Base-by-base conservation (phyloP, 306 rosid species). In the Medicago ruthenica region DNA sequence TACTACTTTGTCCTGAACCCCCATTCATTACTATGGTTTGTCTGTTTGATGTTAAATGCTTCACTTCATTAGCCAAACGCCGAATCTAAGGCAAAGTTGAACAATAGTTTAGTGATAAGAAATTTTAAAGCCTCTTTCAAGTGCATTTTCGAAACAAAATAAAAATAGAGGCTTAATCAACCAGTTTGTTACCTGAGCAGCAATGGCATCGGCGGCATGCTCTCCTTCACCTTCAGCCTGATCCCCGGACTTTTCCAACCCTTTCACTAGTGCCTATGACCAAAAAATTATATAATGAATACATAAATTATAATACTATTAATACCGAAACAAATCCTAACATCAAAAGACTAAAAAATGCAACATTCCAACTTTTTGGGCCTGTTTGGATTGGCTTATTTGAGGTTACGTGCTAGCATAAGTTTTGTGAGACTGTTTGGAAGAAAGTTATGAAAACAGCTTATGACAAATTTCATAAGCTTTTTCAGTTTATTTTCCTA, bases 21-120 rank as follows among this genome's bases (percentile, higher is more conserved):
- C 93, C 96, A 83, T 88, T 95, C 72, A 92, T 76, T 12, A 96
- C 87, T 62, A 90, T 91, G 48, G 87, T 85, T 9, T 88, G 88
- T 48, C 87, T 84, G 47, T 42, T 42, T 42, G 47, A 41, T 9
- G 86, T 42, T 31, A 89, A 20, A 51, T 80, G 87, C 62, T 86
- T 86, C 70, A 96, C 85, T 81, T 96, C 99, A 74, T 78, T 82
- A 5, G 93, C 91, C 79, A 96, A 68, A 21, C 93, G 90, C 2
- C 92, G 93, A 64, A 93, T 92, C 97, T 93, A 73, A 20, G 67
- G 61, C 15, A 81, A 68, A 70, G 40, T 42, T 39, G 50, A 77
- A 61, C 74, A 68, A 74, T 4, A 65, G 21, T 53, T 54, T 34
- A 6, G 17, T 17, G 16, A 77, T 24, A 42, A 71, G 42, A 50